A percentile compares a stretch with the other conserved stretches of the same genome.
Evolutionary conservation across 352 stramenopile species (phyloP).

Genomic region (Phytopythium boreale): DNA sequence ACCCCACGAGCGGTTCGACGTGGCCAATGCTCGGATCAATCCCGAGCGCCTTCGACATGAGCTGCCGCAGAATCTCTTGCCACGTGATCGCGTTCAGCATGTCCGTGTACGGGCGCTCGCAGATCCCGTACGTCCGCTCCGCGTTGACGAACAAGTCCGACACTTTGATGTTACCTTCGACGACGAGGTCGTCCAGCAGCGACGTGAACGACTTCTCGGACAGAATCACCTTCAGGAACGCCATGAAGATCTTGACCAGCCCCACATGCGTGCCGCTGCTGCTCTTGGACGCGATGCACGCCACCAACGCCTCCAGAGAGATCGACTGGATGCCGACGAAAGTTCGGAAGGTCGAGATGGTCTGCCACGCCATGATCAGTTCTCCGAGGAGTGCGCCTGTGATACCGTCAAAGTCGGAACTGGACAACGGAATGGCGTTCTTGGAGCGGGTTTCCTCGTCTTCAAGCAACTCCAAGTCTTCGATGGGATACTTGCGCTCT

Average conservation of each 20-base stretch:
- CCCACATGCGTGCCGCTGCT: constrained; percentile 43
- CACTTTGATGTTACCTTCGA: constrained; percentile 80
- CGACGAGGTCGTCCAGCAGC: constrained; percentile 66
- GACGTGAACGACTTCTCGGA: constrained; percentile 81
- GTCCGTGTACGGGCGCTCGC: constrained; percentile 60
- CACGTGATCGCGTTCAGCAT: constrained; percentile 79
- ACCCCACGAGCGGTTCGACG: constrained; percentile 70
- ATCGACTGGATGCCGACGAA: constrained; percentile 61
- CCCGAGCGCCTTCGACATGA: constrained; percentile 79
- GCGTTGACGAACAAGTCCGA: constrained; percentile 72
- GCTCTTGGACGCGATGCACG: constrained; percentile 42
- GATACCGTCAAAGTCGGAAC: constrained; percentile 43
- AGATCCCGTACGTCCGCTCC: constrained; percentile 75
- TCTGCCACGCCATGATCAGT: constrained; percentile 79
- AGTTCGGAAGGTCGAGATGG: constrained; percentile 68
- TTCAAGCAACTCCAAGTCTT: constrained; percentile 61
- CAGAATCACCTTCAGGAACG: constrained; percentile 65
- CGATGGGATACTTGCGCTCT: constrained; percentile 64
- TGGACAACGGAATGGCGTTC: constrained; percentile 33
- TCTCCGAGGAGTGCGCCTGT: constrained; percentile 63
- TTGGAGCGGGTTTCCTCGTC: constrained; percentile 23
- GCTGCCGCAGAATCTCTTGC: constrained; percentile 80
- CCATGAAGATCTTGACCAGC: constrained; percentile 68
- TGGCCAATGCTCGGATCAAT: constrained; percentile 73
- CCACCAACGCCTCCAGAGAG: constrained; percentile 57